Evolutionary conservation across 164 flowering plant genomes (phyloP).

Genomic region (Tetracentron sinense): DNA sequence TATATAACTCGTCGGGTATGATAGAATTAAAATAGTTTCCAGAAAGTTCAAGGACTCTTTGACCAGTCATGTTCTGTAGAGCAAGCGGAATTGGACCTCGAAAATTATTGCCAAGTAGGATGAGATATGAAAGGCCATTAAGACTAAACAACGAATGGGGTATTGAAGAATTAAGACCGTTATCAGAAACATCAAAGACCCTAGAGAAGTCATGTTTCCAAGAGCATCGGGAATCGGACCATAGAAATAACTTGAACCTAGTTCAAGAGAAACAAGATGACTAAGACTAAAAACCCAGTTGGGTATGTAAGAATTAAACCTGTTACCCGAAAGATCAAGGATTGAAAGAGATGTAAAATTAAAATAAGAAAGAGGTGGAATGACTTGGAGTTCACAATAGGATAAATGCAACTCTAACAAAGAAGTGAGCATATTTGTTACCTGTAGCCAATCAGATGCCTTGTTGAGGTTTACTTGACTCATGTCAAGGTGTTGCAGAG

Average conservation of each 20-base stretch:
- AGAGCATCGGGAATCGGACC: too few species aligned
- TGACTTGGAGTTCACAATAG: neutral
- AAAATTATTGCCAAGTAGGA: too few species aligned
- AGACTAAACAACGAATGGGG: too few species aligned
- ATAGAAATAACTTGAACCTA: too few species aligned
- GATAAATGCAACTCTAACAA: neutral
- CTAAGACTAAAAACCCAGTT: neutral
- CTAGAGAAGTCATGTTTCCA: too few species aligned
- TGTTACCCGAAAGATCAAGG: neutral
- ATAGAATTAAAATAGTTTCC: neutral
- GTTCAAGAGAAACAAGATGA: too few species aligned
- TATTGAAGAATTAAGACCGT: too few species aligned
- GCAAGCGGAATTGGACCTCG: too few species aligned
- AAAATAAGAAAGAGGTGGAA: neutral
- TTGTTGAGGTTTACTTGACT: neutral
- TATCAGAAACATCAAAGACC: too few species aligned
- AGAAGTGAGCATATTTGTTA: neutral
- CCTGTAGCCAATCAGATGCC: neutral
- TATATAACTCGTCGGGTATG: neutral
- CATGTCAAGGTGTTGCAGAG: slow-evolving; percentile 12
- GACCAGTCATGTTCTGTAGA: too few species aligned
- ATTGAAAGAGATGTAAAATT: neutral
- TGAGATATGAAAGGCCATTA: too few species aligned
- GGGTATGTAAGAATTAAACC: neutral
- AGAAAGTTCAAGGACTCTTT: neutral